phyloP scores from a whole-genome alignment of 2,329 filamentous ascomycete genomes.

The Aspergillus viridinutans region DNA sequence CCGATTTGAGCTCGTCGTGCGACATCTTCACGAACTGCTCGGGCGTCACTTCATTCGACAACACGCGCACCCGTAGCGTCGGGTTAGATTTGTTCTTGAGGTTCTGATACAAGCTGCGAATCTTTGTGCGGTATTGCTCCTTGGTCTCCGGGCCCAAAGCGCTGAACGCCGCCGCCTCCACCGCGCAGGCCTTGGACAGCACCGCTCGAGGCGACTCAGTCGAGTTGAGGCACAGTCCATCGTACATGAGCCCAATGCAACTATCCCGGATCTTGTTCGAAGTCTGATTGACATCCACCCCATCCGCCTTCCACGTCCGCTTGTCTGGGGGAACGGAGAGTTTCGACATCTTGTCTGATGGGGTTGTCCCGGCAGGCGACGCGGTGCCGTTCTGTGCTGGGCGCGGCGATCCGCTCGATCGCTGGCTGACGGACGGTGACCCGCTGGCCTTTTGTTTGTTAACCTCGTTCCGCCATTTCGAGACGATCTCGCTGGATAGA shows the following conservation, averaged over 20 bases:
- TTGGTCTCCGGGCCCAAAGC: conserved; percentile 66
- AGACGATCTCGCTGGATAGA: conserved; percentile 75
- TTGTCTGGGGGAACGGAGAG: conserved; percentile 63
- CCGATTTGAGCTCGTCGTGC: conserved; percentile 85
- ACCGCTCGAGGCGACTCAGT: conserved; percentile 58
- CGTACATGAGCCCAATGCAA: conserved; percentile 88
- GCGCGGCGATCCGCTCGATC: conserved; percentile 39
- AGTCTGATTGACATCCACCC: conserved; percentile 72
- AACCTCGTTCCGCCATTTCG: conserved; percentile 54
- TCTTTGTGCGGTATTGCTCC: conserved; percentile 76
- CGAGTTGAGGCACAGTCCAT: conserved; percentile 76
- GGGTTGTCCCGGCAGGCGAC: conserved; percentile 48
- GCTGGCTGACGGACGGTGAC: conserved; percentile 35
- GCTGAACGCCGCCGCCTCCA: conserved; percentile 73
- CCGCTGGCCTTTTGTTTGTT: conserved; percentile 45
- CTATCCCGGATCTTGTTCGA: conserved; percentile 70
- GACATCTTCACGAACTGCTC: conserved; percentile 79
- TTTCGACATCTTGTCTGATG: conserved; percentile 50
- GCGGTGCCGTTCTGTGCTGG: conserved; percentile 50
- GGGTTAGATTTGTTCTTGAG: conserved; percentile 89
- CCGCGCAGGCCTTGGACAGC: conserved; percentile 60
- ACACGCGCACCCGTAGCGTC: conserved; percentile 69
- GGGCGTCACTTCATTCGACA: conserved; percentile 67
- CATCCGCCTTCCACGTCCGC: conserved; percentile 76
- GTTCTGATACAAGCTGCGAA: conserved; percentile 89